phyloP scores from a whole-genome alignment of 2,329 filamentous ascomycete species.

The Madurella mycetomatis region DNA sequence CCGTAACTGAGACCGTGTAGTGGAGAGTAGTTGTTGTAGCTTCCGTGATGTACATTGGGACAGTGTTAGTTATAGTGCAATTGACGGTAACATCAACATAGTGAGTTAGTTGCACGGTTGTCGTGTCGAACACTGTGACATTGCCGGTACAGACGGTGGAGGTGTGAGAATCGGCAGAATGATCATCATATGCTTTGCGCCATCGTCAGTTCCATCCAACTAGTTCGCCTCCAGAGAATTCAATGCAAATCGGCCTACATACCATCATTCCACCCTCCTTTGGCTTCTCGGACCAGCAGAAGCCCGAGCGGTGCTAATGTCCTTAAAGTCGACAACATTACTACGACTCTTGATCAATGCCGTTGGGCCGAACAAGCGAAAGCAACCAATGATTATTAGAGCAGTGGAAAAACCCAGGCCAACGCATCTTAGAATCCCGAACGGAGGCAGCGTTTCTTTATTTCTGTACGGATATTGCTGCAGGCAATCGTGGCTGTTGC shows the following conservation, averaged over 20 bases:
- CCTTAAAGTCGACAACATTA: conserved; percentile 22
- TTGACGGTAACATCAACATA: conserved; percentile 19
- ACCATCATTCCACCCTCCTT: conserved; percentile 19
- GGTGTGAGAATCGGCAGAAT: not conserved
- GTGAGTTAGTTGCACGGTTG: conserved; percentile 9
- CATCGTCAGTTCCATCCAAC: not conserved
- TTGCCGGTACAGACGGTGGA: conserved; percentile 1
- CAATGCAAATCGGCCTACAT: conserved; percentile 9
- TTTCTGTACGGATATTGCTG: not conserved
- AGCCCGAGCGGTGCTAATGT: conserved; percentile 22
- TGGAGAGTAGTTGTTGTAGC: conserved; percentile 19
- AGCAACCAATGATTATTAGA: conserved; percentile 20
- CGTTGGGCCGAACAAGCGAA: conserved; percentile 23
- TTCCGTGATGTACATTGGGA: conserved; percentile 15
- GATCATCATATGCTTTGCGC: not conserved
- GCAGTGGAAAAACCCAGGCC: not conserved
- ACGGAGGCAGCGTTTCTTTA: not conserved
- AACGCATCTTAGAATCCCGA: too few species aligned
- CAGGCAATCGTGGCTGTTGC: too few species aligned
- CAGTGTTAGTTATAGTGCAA: conserved; percentile 12
- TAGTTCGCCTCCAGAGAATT: not conserved
- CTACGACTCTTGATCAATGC: conserved; percentile 16
- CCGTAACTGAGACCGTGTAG: conserved; percentile 15
- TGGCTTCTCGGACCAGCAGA: conserved; percentile 22
- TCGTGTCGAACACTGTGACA: conserved; percentile 19